Conservation (phyloP, 805 yeast genomes). For the Teunomyces tritomae region DNA sequence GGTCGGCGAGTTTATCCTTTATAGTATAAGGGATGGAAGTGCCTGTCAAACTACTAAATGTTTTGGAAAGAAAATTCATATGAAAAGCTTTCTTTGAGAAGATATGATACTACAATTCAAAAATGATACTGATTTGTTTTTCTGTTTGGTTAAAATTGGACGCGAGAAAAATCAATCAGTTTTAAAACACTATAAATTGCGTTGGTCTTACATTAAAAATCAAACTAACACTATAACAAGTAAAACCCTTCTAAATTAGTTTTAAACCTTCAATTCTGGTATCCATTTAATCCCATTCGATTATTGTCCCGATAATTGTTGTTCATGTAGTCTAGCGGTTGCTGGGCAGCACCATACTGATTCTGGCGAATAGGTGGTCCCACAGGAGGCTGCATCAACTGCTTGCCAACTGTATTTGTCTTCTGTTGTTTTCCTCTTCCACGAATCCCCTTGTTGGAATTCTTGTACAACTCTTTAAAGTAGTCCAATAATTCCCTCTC, state of each 20-base stretch:
- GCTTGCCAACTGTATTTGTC: not conserved
- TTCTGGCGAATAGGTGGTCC: not conserved
- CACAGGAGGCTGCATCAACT: conserved; percentile 1
- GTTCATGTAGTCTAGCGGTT: conserved; percentile 10
- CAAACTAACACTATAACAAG: conserved; percentile 4
- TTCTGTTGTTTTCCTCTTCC: conserved; percentile 69
- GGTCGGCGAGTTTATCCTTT: conserved; percentile 42
- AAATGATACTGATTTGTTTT: not conserved
- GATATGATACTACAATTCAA: not conserved
- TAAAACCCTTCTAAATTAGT: not conserved
- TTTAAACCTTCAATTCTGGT: conserved; percentile 5
- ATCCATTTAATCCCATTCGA: conserved; percentile 7
- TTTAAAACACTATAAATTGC: not conserved
- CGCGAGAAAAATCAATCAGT: not conserved
- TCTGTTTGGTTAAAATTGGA: not conserved
- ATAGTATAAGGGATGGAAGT: conserved; percentile 56
- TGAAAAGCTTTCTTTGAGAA: not conserved
- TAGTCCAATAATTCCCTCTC: conserved; percentile 73
- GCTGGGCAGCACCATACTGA: not conserved
- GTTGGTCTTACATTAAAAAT: conserved; percentile 1
- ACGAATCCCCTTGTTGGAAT: conserved; percentile 85
- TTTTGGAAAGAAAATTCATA: conserved; percentile 70
- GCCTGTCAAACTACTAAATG: conserved; percentile 58
- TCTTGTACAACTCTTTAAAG: conserved; percentile 79
- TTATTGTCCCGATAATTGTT: conserved; percentile 10